Base-by-base conservation (phyloP, 805 yeast genomes). In the Scheffersomyces lignosus region DNA sequence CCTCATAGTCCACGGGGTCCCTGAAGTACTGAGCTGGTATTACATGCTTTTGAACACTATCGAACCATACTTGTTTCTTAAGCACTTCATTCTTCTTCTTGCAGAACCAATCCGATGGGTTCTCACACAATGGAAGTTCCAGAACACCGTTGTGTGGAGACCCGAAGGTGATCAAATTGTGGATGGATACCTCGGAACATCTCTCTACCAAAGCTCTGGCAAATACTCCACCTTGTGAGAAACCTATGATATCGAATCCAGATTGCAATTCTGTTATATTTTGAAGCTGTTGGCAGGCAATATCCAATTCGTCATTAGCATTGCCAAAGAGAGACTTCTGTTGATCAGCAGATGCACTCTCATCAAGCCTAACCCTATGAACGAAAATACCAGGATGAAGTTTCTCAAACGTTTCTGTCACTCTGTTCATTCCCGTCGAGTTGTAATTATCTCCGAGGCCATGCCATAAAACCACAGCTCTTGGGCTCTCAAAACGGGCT, bases 211-310 rank as follows among this genome's bases (percentile, higher is more conserved):
- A 71, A 4, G 81, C 82, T 31, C 95, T 60, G n/a, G 83, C 61
- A 43, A 86, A 80, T n/a, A 86, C 58, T 0, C 95, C 95, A 27
- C 95, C 95, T 54, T 86, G 95, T 0, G 91, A 83, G 47, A 83
- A 81, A 4, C 95, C 95, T 27, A 86, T 70, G 4, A 81, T 86
- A 54, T 83, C 81, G 51, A 84, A 81, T 0, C 90, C 90, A 23
- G 59, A 38, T 2, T 39, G 27, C 5, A 84, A 60, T 37, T 72
- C 77, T 1, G 77, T 62, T 1, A 75, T 64, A 1, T 47, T 47
- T 0, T 53, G 35, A n/a, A 86, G 52, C 41, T 78, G 77, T 4
- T 68, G 68, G 54, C 90, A 84, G 0, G 75, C 87, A 4, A 43
- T 40, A 1, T 70, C 72, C 2, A 86, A 49, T 48, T 85, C 80